A percentile compares a stretch with the other conserved stretches of the same genome.
These are phyloP conservation scores for Bauhinia variegata DNA, from an alignment of 306 rosid genomes.

Conservation along the genomic window DNA sequence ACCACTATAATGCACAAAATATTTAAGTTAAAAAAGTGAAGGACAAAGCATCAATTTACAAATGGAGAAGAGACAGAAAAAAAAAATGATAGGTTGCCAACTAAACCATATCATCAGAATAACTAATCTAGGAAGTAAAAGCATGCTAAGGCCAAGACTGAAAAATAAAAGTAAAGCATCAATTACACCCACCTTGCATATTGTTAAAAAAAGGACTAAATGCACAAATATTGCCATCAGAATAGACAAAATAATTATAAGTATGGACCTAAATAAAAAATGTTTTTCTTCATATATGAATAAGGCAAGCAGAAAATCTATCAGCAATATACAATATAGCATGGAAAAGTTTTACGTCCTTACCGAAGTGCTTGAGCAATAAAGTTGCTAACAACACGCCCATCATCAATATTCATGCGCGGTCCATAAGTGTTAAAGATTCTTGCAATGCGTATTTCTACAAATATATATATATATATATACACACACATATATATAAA, in stretches of 20 bases:
- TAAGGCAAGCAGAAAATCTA: constrained; percentile 3
- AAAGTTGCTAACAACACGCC: constrained; percentile 95
- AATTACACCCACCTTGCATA: background rate
- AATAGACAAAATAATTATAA: background rate
- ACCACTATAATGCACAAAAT: constrained; percentile 52
- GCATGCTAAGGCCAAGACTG: too few species aligned
- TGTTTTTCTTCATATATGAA: constrained; percentile 6
- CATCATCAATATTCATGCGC: constrained; percentile 92
- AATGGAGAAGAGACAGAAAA: background rate
- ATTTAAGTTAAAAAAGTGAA: background rate
- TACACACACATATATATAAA: too few species aligned
- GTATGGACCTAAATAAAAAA: background rate
- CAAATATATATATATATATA: too few species aligned
- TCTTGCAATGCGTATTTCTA: constrained; percentile 93
- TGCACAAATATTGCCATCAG: constrained; percentile 6
- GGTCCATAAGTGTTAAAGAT: constrained; percentile 95
- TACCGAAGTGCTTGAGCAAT: constrained; percentile 96
- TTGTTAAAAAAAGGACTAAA: background rate
- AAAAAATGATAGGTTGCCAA: constrained; percentile 1
- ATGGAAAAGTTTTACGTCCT: constrained; percentile 22
- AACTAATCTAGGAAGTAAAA: constrained; percentile 6
- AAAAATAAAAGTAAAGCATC: background rate
- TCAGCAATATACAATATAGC: background rate
- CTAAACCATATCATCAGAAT: constrained; percentile 2
- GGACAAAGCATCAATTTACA: background rate